Conservation (phyloP, 495 filamentous ascomycete genomes). For the Bombardia bombarda region DNA sequence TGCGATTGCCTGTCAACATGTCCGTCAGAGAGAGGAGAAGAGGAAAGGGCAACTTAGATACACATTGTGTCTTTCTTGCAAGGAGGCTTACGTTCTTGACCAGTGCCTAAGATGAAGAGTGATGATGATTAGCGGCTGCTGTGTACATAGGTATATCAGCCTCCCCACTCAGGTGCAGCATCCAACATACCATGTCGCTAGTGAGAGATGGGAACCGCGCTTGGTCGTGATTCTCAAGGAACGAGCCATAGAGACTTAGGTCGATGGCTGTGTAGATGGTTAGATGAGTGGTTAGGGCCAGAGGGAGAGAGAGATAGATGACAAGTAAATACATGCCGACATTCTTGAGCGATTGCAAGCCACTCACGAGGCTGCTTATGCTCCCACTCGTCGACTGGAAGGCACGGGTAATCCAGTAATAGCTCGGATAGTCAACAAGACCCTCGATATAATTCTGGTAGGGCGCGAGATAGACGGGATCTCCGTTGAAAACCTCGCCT, state of each 20-base stretch:
- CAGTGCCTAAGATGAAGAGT: conserved; percentile 4
- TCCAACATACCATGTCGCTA: conserved; percentile 42
- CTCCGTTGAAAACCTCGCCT: conserved; percentile 61
- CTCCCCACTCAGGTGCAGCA: too few species aligned
- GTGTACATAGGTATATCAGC: too few species aligned
- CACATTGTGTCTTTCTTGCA: conserved; percentile 16
- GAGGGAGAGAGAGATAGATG: not conserved
- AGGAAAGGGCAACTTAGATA: too few species aligned
- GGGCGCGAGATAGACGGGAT: conserved; percentile 50
- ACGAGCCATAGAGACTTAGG: conserved; percentile 59
- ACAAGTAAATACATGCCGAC: conserved; percentile 5
- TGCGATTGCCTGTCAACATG: conserved; percentile 49
- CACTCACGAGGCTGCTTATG: conserved; percentile 51
- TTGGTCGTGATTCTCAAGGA: conserved; percentile 76
- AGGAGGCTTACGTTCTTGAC: conserved; percentile 16
- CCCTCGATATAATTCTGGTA: conserved; percentile 59
- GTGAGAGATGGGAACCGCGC: conserved; percentile 54
- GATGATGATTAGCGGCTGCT: conserved; percentile 2
- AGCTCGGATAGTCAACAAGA: conserved; percentile 61
- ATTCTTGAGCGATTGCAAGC: conserved; percentile 46
- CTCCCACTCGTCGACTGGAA: conserved; percentile 54
- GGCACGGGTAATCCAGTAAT: conserved; percentile 53
- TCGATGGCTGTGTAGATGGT: conserved; percentile 39
- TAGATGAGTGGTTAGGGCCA: not conserved
- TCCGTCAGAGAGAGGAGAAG: too few species aligned